These are phyloP conservation scores for Globisporangium canariense DNA, from an alignment of 352 stramenopile species.

Conservation along the genomic window DNA sequence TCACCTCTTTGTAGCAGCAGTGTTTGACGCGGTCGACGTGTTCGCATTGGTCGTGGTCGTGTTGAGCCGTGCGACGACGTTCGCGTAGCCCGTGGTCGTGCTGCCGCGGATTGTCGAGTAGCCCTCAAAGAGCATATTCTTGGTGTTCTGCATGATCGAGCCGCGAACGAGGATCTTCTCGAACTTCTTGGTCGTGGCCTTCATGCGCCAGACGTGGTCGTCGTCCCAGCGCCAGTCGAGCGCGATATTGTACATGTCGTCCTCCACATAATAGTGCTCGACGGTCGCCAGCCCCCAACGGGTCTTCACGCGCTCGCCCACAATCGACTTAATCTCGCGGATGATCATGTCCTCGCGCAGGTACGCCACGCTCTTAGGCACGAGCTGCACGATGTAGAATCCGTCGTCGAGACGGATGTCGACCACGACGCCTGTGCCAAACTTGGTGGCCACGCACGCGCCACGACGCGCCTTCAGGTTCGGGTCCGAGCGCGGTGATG, in stretches of 20 bases:
- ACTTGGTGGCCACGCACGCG: constrained; percentile 70
- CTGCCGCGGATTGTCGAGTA: constrained; percentile 73
- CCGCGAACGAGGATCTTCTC: constrained; percentile 64
- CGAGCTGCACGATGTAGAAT: constrained; percentile 75
- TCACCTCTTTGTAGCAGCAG: constrained; percentile 5
- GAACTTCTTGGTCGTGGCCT: constrained; percentile 88
- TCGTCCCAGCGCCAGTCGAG: constrained; percentile 88
- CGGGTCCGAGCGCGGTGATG: constrained; percentile 30
- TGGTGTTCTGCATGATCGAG: constrained; percentile 77
- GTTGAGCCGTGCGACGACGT: constrained; percentile 60
- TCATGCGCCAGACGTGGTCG: constrained; percentile 87
- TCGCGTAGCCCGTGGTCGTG: constrained; percentile 38
- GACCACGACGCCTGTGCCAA: constrained; percentile 70
- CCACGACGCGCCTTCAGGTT: constrained; percentile 46
- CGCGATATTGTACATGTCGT: constrained; percentile 88
- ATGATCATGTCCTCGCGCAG: constrained; percentile 65
- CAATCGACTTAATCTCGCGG: constrained; percentile 80
- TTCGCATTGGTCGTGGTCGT: constrained; percentile 19
- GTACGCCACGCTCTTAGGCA: constrained; percentile 70
- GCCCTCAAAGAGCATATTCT: constrained; percentile 74
- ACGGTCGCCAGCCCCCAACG: constrained; percentile 81
- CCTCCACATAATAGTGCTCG: constrained; percentile 83
- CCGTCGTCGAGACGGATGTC: constrained; percentile 67
- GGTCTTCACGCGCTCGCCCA: constrained; percentile 81
- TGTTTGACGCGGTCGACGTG: not conserved